Base-by-base conservation (phyloP, 2,329 filamentous ascomycete genomes). In the Aureobasidium sp. region DNA sequence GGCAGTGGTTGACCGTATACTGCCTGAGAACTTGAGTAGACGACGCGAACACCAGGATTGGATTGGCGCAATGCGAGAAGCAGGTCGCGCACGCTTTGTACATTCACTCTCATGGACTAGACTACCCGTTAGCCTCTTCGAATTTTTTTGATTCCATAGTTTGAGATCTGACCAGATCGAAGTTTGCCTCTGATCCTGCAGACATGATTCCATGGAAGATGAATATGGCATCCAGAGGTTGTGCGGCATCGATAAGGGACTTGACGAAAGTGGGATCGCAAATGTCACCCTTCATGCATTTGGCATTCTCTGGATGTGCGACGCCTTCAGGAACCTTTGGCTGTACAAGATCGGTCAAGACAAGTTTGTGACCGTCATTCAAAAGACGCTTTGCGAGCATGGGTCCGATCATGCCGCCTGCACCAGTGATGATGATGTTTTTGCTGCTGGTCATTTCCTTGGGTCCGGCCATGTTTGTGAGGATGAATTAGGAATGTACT, bases 201-300 rank as follows among this genome's bases (percentile, higher is more conserved):
- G 81, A 84, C 84, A 86, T 86, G 75, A 87, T 86, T 36, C 84
- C 84, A 71, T 87, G 84, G 60, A 87, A 82, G 48, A 85, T 73
- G 73, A 84, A 86, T 65, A 85, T 78, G n/a, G 79, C 80, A 66
- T 84, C 80, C 58, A 83, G 73, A n/a, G n/a, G 58, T 81, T 77
- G 29, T 73, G n/a, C n/a, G n/a, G n/a, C n/a, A n/a, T n/a, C n/a
- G n/a, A n/a, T n/a, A 69, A 50, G 74, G 79, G 70, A 86, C 79
- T n/a, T n/a, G 36, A 85, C 75, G 15, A 78, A 74, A 31, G 76
- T 75, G 36, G 78, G 69, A 13, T 77, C 71, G 13, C 78, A 78
- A 61, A 86, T 76, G 67, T 87, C 84, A 16, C 82, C 83, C 71
- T 81, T 77, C 58, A 84, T 71, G 66, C 79, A 77, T 38, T 73